Evolutionary conservation across 176 grass and related monocot species (phyloP), one percentile per base, ranked within the genome.

Genomic region (Rhipidocladum racemiflorum): DNA sequence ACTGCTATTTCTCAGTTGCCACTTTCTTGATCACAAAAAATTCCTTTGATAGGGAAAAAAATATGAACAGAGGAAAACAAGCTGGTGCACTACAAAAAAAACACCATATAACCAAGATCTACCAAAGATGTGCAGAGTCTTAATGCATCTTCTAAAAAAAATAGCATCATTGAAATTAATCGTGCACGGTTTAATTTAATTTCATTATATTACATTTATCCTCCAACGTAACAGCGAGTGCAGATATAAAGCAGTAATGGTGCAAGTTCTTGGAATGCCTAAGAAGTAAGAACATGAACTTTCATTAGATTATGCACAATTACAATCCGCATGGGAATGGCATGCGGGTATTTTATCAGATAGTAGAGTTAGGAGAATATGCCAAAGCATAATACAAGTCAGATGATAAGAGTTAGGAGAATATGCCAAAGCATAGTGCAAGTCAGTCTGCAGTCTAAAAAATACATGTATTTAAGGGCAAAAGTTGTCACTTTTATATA

Each of bases 71-170:
- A 61, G 13, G 8, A 29, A 57, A 40, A 18, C 54, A 69, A 15
- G n/a, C 8, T 10, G 34, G 12, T 59, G 34, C 23, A 23, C 32
- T 60, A 42, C 50, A 36, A 57, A 17, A 57, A 17, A 0, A 74
- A 12, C 9, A 36, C 20, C 29, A 15, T 17, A 40, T 16, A 65
- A 45, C 35, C 49, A 84, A 84, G 11, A 68, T 42, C 48, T 56
- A 49, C 15, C 11, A 76, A 42, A 66, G 61, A 51, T 36, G 48
- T 68, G 32, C 15, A 50, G n/a, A 70, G 6, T 74, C 7, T 62
- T 82, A 69, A 56, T 57, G 14, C 24, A 29, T 76, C 4, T 64
- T 75, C 18, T 48, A 56, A 35, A 63, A 63, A 82, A 83, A 83
- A 65, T 30, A 53, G 38, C 27, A 76, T 44, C 40, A 69, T 48